Evolutionary conservation across 148 eudicot species (phyloP), one percentile per base, ranked within the genome.

Genomic region (Chenopodium berlandieri): DNA sequence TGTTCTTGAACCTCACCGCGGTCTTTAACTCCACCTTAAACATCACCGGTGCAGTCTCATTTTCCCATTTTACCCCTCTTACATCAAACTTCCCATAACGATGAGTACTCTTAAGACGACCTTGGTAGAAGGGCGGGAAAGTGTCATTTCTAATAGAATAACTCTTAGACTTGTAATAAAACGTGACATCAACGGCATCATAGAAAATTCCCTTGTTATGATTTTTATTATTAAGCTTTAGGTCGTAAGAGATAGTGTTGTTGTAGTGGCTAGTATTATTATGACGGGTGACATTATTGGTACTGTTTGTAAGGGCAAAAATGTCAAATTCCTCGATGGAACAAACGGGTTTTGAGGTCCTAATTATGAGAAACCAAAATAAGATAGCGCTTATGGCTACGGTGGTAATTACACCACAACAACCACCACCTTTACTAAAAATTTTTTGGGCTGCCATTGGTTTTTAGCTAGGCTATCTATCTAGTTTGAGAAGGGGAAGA

Each of bases 241-340:
- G 88, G 71, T 90, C 86, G 67, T 85, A 40, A 7, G 44, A 40
- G 44, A 40, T 40, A 0, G 44, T 40, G 44, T 40, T 37, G 40
- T 37, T 40, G 44, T 40, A 91, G 89, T 75, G 86, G 82, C 91
- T 83, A 65, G 84, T 82, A 69, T 80, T 64, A 14, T 27, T 79
- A 3, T 11, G 70, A 22, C 12, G 40, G 65, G 46, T 79, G 81
- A 78, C 30, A 60, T 50, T 65, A 65, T 68, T 71, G 79, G 86
- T 60, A 50, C 81, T 86, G 48, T 77, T 70, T 82, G 84, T 84
- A 83, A 91, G 93, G 86, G 88, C 80, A 62, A 89, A 90, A 31
- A 89, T 75, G 93, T 89, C 84, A 44, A 95, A 79, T 19, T 86
- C 52, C 60, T 91, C 90, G 75, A 95, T 88, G 46, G 96, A 92